Base-by-base conservation (phyloP, 345 rosid genomes). In the Populus ilicifolia region DNA sequence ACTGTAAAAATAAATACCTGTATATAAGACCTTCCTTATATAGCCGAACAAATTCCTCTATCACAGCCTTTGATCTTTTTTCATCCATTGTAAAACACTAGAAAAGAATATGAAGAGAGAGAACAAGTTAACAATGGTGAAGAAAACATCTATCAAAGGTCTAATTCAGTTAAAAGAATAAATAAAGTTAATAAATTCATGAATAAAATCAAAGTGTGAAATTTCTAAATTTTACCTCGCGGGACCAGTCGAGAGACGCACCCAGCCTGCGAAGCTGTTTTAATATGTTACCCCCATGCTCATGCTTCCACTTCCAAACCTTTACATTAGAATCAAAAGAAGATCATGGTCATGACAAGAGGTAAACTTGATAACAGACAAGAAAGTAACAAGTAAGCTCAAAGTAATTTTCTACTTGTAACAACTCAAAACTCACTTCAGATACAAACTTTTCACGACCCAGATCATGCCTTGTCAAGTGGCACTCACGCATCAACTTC, bases 1-100 rank as follows among this genome's bases (percentile, higher is more conserved):
- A 54, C 25, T 59, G 35, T 78, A 3, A 56, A 38, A 68, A 80
- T 39, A 39, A 9, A 65, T 87, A 89, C 99, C 99, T 90, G 81
- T 96, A 93, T 69, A 96, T 90, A 73, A 93, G 94, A 77, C 93
- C 91, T 70, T 92, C 94, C 70, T 85, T 84, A 85, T 86, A 85
- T 44, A 96, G 83, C 85, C 83, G 86, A 79, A 89, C 89, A 87
- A 93, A 96, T 75, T 92, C 98, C 82, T 92, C 99, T 23, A 85
- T 88, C 66, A 96, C 96, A 77, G 98, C 97, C 84, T 85, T 90
- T 75, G 98, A 93, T 86, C 96, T 85, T 84, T 88, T 84, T 36
- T 91, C 98, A 84, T 96, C 98, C 99, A 96, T 88, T 38, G 99
- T 96, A 85, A 92, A 96, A 85, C 94, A 93, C 99, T 96, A 79